These are phyloP conservation scores for Candida pseudoviswanathii DNA, from an alignment of 1,139 yeast species.

Conservation along the genomic window DNA sequence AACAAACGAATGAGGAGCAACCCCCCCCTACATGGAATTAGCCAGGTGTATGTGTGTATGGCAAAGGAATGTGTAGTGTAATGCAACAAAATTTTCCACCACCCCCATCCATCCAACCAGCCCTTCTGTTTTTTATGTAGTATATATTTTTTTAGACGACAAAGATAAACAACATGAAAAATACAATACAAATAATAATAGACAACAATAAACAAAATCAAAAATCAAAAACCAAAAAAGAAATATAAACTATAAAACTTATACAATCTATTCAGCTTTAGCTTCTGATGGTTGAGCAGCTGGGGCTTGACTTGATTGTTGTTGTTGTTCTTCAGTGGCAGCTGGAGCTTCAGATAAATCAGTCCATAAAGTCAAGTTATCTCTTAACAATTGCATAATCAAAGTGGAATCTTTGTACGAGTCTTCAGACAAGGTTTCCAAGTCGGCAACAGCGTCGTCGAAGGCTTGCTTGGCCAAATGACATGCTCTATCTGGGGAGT, in stretches of 20 bases:
- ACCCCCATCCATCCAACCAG: too few species aligned
- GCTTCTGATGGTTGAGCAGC: slow-evolving; percentile 30
- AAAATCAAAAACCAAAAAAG: slow-evolving; percentile 16
- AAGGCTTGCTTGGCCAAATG: slow-evolving; percentile 98
- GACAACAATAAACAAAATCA: slow-evolving; percentile 7
- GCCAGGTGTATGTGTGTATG: not conserved
- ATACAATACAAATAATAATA: slow-evolving; percentile 4
- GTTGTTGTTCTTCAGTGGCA: slow-evolving; percentile 52
- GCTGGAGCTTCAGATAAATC: slow-evolving; percentile 91
- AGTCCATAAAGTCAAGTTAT: slow-evolving; percentile 98
- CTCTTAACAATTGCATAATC: slow-evolving; percentile 98
- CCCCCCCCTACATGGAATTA: not conserved
- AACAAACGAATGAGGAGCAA: not conserved
- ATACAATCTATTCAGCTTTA: slow-evolving; percentile 33
- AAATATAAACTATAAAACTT: slow-evolving; percentile 18
- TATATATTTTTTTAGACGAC: slow-evolving; percentile 1
- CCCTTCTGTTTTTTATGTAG: not conserved
- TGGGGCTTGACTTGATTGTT: slow-evolving; percentile 9
- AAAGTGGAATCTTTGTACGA: slow-evolving; percentile 97
- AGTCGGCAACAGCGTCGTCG: slow-evolving; percentile 98
- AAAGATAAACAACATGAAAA: slow-evolving; percentile 3
- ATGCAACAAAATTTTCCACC: not conserved
- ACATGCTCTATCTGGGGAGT: slow-evolving; percentile 98
- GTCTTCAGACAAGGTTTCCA: slow-evolving; percentile 96
- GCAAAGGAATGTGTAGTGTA: not conserved